Conservation (phyloP, 2,329 filamentous ascomycete genomes). For the Pseudopyricularia javanii region DNA sequence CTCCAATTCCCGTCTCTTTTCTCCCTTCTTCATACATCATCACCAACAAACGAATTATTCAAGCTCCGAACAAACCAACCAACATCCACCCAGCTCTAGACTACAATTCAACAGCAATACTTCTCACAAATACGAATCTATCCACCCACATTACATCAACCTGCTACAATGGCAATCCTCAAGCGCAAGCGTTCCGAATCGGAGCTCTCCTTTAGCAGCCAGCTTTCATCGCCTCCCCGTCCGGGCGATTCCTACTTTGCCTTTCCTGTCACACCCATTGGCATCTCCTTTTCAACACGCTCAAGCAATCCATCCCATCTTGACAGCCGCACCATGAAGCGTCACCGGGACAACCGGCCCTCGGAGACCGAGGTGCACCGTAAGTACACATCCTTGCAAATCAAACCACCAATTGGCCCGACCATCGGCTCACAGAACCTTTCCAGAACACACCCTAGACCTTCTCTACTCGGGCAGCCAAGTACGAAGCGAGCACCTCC, state of each 20-base stretch:
- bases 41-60: no score
- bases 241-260: slow-evolving; percentile 13
- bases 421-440: neutral
- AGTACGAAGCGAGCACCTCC: slow-evolving; percentile 8
- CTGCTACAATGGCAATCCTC: slow-evolving; percentile 28
- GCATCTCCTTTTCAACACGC: slow-evolving; percentile 19
- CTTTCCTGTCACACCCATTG: slow-evolving; percentile 19
- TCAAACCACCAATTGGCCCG: neutral
- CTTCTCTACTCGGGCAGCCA: slow-evolving; percentile 38
- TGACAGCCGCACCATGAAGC: slow-evolving; percentile 47
- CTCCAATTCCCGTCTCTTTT: no score
- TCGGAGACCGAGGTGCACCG: slow-evolving; percentile 42
- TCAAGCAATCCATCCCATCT: slow-evolving; percentile 28
- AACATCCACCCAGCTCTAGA: neutral
- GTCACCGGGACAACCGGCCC: slow-evolving; percentile 45
- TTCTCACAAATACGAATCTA: neutral
- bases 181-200: slow-evolving; percentile 54
- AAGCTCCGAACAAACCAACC: neutral
- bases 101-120: neutral
- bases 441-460: slow-evolving; percentile 41
- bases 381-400: slow-evolving; percentile 21
- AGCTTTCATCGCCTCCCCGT: slow-evolving; percentile 26
- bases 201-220: slow-evolving; percentile 36
- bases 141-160: neutral
- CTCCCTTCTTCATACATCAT: no score